A percentile compares a stretch with the other conserved stretches of the same genome.
Conservation (phyloP, 2,329 filamentous ascomycete species). For the Neofusicoccum kwambonambiense region DNA sequence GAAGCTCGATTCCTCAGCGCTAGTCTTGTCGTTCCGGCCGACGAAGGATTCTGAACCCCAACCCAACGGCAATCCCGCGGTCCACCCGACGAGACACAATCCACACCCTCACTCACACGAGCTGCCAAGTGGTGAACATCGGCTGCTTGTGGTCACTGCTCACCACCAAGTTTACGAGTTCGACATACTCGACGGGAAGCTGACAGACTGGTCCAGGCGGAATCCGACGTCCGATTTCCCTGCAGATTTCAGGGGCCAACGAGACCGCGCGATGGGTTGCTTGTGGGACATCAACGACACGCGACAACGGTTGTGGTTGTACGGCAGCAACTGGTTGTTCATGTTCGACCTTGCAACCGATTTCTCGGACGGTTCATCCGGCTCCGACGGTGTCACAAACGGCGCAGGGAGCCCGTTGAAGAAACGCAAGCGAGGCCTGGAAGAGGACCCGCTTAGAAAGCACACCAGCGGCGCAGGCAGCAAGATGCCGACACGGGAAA, state of each 20-base stretch:
- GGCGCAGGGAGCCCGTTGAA: constrained; percentile 28
- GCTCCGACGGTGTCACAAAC: constrained; percentile 18
- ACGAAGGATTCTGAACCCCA: constrained; percentile 19
- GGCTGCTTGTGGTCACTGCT: constrained; percentile 61
- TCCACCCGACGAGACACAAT: constrained; percentile 51
- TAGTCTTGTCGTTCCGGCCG: constrained; percentile 49
- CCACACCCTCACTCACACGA: constrained; percentile 57
- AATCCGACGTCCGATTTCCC: constrained; percentile 78
- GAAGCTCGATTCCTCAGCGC: constrained; percentile 44
- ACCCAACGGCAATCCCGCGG: constrained; percentile 47
- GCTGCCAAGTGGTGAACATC: constrained; percentile 53
- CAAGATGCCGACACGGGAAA: constrained; percentile 46
- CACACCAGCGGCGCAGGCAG: constrained; percentile 56
- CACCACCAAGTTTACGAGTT: constrained; percentile 73
- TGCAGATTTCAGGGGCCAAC: constrained; percentile 67
- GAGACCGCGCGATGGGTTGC: constrained; percentile 78
- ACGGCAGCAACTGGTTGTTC: constrained; percentile 80
- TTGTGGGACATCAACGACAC: constrained; percentile 72
- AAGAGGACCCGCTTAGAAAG: constrained; percentile 44
- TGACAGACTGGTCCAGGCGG: constrained; percentile 82
- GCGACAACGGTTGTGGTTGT: constrained; percentile 71
- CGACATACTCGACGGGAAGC: constrained; percentile 70
- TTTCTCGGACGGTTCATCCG: constrained; percentile 43
- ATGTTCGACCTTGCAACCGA: constrained; percentile 86
- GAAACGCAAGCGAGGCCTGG: constrained; percentile 25